Conservation (phyloP, 169 alveolate species). For the Miamiensis avidus region DNA sequence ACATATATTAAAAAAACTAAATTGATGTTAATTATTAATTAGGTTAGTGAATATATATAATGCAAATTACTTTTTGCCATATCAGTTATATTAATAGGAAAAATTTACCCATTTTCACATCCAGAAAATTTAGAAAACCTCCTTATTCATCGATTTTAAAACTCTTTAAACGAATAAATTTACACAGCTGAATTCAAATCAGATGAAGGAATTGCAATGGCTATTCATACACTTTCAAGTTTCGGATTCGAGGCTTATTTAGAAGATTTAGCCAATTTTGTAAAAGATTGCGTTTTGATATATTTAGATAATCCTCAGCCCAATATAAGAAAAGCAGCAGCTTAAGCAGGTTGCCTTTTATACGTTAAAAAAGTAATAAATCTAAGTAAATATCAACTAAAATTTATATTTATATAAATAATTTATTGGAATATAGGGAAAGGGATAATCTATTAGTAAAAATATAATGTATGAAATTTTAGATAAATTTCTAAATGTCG, state of each 20-base stretch:
- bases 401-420: no score
- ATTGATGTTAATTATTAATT: conserved; percentile 1
- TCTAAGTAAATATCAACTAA: no score
- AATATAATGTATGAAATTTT: conserved; percentile 65
- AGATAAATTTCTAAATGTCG: conserved; percentile 67
- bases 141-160: conserved; percentile 2
- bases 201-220: conserved; percentile 52
- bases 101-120: conserved; percentile 1
- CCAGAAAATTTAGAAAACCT: conserved; percentile 8
- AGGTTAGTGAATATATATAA: conserved; percentile 26
- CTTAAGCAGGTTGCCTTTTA: conserved; percentile 65
- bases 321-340: conserved; percentile 69
- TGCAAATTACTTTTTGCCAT: conserved; percentile 23
- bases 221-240: conserved; percentile 60
- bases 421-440: no score
- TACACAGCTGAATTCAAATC: conserved; percentile 35
- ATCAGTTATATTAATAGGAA: conserved; percentile 21
- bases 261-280: conserved; percentile 65
- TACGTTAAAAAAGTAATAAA: conserved; percentile 52
- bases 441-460: conserved; percentile 56
- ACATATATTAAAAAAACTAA: neutral
- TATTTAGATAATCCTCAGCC: conserved; percentile 64
- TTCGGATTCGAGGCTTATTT: conserved; percentile 54
- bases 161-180: conserved; percentile 14
- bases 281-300: conserved; percentile 65